Conservation (phyloP, 2,329 filamentous ascomycete species). For the Penicillium sp. region DNA sequence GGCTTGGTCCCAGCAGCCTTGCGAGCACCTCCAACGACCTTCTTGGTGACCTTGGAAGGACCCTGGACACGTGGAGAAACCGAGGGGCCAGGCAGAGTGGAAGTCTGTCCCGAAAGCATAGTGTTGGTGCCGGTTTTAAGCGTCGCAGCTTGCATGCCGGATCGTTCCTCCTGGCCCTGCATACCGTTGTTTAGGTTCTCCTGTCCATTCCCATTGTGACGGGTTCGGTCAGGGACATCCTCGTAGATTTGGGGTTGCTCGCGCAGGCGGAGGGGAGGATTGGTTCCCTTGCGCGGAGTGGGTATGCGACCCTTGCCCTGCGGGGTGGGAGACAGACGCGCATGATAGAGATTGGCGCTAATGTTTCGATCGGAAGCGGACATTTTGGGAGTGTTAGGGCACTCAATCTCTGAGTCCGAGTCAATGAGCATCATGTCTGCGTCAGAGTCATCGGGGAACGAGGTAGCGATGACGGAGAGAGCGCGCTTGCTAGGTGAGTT, state of each 20-base stretch:
- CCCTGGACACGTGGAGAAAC: constrained; percentile 6
- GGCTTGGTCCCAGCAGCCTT: constrained; percentile 29
- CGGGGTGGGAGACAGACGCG: constrained; percentile 25
- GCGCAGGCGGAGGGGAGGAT: constrained; percentile 26
- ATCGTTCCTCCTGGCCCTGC: constrained; percentile 16
- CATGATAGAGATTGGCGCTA: constrained; percentile 33
- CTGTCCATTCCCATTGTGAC: constrained; percentile 3
- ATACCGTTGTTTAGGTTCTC: constrained; percentile 23
- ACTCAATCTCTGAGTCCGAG: constrained; percentile 23
- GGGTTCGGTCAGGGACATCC: constrained; percentile 24
- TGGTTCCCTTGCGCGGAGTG: constrained; percentile 25
- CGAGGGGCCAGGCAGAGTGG: not conserved
- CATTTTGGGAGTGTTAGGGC: constrained; percentile 17
- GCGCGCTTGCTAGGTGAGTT: constrained; percentile 45
- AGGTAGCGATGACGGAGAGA: constrained; percentile 43
- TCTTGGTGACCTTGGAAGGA: constrained; percentile 24
- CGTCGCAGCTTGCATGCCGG: constrained; percentile 8
- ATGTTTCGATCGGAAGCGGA: constrained; percentile 46
- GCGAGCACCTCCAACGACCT: constrained; percentile 19
- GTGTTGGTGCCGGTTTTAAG: not conserved
- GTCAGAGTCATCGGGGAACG: constrained; percentile 35
- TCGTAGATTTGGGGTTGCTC: constrained; percentile 37
- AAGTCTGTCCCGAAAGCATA: not conserved
- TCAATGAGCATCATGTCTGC: constrained; percentile 32
- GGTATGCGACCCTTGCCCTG: constrained; percentile 39